Base-by-base conservation (phyloP, 345 rosid species). In the Abelmoschus esculentus region DNA sequence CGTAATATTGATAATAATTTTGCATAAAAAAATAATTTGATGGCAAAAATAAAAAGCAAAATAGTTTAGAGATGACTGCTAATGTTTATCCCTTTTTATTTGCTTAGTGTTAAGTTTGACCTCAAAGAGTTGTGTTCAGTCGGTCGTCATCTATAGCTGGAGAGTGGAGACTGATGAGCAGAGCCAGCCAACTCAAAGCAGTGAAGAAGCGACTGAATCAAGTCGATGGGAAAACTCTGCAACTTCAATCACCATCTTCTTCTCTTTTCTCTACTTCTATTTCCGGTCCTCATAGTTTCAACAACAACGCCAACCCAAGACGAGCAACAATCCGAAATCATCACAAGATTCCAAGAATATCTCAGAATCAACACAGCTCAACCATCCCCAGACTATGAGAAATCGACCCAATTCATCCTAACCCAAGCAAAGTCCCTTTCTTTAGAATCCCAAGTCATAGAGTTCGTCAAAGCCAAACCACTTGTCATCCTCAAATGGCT, bases 351-450 rank as follows among this genome's bases (percentile, higher is more conserved):
- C 84, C 96, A 83, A 62, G 82, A 84, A 71, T 95, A 85, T 77
- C 96, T 91, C 70, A 87, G 81, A 75, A 87, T 91, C 84, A 76
- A 95, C 86, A 91, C 98, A 47, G 85, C 93, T 46, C 99, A 91
- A 31, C 98, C 99, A 5, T 70, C 22, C 1, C 99, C 99, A 0
- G 82, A 83, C 50, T 95, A 91, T 82, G 49, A 74, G 49, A 76
- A 75, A 55, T 84, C 89, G 31, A 70, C 86, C 53, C 78, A 85
- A 3, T 95, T 91, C 78, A 73, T 95, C 64, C 67, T 80, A 57
- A 80, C 96, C 15, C 84, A 91, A 62, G 96, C 93, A 14, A 26
- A 79, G 17, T 79, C 90, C 29, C 81, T 95, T 63, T 86, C 88
- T 34, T 91, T 91, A 61, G 78, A 86, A 36, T 74, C 83, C 76